phyloP scores from a whole-genome alignment of 176 grass and related monocot genomes.

The Saccharum officinarum region DNA sequence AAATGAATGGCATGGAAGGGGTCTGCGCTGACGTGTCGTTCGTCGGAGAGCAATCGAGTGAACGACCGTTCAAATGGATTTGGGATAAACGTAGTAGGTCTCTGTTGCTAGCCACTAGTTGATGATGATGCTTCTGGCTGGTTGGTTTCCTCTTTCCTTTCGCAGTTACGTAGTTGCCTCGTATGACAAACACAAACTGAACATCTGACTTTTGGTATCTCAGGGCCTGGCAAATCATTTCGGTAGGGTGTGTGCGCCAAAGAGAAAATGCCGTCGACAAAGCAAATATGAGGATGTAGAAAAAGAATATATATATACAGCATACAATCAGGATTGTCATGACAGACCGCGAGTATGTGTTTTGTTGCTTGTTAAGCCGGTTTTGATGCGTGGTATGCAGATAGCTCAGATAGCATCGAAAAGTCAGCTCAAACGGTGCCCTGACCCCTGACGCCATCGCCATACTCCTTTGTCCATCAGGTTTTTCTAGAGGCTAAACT shows the following conservation, averaged over 20 bases:
- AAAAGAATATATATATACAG: neutral
- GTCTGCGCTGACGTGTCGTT: no score
- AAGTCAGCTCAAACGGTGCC: slow-evolving; percentile 26
- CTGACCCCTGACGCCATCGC: neutral
- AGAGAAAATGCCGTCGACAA: neutral
- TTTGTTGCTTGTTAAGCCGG: neutral
- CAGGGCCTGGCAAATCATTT: neutral
- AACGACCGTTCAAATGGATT: no score
- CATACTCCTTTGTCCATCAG: neutral
- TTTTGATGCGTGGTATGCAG: neutral
- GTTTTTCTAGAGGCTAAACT: neutral
- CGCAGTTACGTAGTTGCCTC: neutral
- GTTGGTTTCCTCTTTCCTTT: neutral
- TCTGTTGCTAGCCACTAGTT: no score
- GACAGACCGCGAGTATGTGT: neutral
- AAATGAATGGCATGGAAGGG: no score
- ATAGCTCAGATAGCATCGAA: neutral
- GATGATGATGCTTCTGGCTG: no score
- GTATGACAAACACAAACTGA: no score
- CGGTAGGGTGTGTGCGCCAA: neutral
- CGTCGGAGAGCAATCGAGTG: no score
- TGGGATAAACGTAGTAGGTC: no score
- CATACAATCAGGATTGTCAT: neutral
- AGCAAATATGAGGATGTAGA: neutral
- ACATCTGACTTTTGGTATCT: neutral